Conservation (phyloP, 306 rosid species). For the Dryas alaskensis region DNA sequence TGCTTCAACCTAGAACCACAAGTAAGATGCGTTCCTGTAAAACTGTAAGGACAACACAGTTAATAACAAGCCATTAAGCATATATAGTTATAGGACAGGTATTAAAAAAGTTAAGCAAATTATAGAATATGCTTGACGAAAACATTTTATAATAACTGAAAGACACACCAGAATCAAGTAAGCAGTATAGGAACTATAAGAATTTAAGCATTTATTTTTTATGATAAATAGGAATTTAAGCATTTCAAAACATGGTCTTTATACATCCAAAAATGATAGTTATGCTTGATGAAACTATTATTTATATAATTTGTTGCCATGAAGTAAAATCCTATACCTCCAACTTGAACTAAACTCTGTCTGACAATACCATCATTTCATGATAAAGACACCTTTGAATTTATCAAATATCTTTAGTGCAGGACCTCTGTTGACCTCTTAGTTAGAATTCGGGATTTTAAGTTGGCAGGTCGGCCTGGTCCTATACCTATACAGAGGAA, state of each 20-base stretch:
- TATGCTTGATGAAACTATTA: neutral
- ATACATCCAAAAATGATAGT: neutral
- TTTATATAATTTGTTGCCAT: neutral
- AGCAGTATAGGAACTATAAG: neutral
- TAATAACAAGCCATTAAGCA: slow-evolving; percentile 3
- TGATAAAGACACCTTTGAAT: neutral
- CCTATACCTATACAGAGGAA: neutral
- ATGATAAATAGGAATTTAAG: neutral
- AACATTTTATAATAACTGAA: neutral
- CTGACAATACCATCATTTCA: neutral
- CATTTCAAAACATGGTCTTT: neutral
- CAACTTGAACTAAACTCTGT: neutral
- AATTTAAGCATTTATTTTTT: neutral
- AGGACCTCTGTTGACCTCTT: neutral
- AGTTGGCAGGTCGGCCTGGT: neutral
- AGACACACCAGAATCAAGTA: neutral
- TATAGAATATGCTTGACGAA: neutral
- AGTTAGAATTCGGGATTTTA: neutral
- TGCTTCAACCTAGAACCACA: slow-evolving; percentile 66
- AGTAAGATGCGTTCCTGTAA: slow-evolving; percentile 60
- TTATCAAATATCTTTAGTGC: neutral
- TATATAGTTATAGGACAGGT: neutral
- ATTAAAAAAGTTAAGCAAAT: neutral
- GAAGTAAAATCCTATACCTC: neutral
- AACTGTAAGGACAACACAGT: slow-evolving; percentile 47